These are phyloP conservation scores for Eucalyptus caleyi DNA, from an alignment of 345 rosid genomes.

Conservation along the genomic window DNA sequence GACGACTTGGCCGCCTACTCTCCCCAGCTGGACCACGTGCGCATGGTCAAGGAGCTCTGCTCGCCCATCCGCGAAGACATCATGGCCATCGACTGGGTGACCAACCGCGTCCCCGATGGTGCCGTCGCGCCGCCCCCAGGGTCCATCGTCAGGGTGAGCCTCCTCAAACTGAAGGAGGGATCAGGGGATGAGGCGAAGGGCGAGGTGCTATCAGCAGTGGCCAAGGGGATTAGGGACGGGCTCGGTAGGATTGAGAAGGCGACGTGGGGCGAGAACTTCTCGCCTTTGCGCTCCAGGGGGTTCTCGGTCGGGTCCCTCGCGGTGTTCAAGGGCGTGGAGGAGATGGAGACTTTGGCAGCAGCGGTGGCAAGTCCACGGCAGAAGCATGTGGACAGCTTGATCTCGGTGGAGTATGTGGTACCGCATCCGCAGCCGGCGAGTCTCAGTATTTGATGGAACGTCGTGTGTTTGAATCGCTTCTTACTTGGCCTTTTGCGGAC, in stretches of 20 bases:
- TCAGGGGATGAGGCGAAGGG: constrained; percentile 22
- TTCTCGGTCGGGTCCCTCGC: constrained; percentile 46
- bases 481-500: too few species aligned
- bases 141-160: constrained; percentile 17
- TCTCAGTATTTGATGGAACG: too few species aligned
- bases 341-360: too few species aligned
- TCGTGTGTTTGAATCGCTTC: too few species aligned
- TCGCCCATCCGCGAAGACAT: constrained; percentile 56
- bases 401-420: too few species aligned
- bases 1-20: constrained; percentile 39
- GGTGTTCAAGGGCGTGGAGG: constrained; percentile 10
- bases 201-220: constrained; percentile 28
- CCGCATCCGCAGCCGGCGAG: too few species aligned
- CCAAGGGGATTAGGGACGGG: constrained; percentile 22
- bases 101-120: constrained; percentile 3
- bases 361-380: too few species aligned
- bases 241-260: constrained; percentile 24
- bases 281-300: constrained; percentile 50
- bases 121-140: constrained; percentile 11
- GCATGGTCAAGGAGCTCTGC: constrained; percentile 32
- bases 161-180: constrained; percentile 51
- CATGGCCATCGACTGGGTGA: constrained; percentile 73
- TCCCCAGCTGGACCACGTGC: constrained; percentile 41
- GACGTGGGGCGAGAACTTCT: constrained; percentile 62
- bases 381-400: too few species aligned